Base-by-base conservation (phyloP, 2,329 filamentous ascomycete genomes). In the Aspergillus carbonarius region DNA sequence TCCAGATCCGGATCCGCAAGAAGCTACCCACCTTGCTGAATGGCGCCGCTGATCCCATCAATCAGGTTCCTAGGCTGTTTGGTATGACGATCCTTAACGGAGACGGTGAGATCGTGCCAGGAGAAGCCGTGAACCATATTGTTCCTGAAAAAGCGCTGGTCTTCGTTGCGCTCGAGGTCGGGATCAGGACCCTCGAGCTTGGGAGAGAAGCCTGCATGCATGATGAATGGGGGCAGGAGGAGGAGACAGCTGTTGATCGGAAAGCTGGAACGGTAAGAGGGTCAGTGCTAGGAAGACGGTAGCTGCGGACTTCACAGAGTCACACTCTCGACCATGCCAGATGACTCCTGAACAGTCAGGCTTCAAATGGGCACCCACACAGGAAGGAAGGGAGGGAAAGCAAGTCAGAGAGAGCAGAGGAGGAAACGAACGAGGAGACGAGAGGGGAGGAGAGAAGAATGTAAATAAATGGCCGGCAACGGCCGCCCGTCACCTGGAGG, bases 81-180 rank as follows among this genome's bases (percentile, higher is more conserved):
- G 1, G 87, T 87, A 61, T 85, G 79, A 5, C 85, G 80, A 72
- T 93, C 89, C 66, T 90, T 90, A 63, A 93, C 89, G 0, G 82
- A 87, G 49, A 93, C 90, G 0, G 82, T 86, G 52, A 92, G 78
- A 55, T 82, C 79, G 48, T 80, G 78, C 89, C 90, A 93, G 3
- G 84, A 80, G 63, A 92, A 85, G 65, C 75, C 85, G 27, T 81
- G 78, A 40, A 93, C 85, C 0, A 82, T 83, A 15, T 82, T 82
- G 74, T 92, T 92, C 60, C 65, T 67, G 32, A 76, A 62, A 48
- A 74, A 76, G 34, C 66, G 61, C 18, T 68, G 61, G 13, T 60
- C 60, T 7, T 68, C 68, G 57, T 71, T 70, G 6, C 63, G 61
- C 51, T 76, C 74, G 25, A 73, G 60, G 48, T 75, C 74, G 15